Conservation (phyloP, 768 basidiomycete species). For the Phylloporus sp. region DNA sequence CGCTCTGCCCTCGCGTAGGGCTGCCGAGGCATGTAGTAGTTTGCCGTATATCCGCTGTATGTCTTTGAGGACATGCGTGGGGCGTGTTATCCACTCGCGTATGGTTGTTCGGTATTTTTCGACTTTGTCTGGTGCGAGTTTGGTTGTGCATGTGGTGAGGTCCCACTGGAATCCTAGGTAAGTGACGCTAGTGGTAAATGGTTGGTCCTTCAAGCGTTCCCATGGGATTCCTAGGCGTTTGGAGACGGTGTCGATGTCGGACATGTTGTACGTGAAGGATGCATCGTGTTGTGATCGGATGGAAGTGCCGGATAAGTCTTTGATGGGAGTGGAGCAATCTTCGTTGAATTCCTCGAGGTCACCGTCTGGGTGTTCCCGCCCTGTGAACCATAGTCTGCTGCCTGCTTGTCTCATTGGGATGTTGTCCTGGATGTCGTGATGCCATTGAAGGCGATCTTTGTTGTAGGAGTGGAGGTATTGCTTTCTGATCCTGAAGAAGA, state of each 20-base stretch:
- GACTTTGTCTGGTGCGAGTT: slow-evolving; percentile 25
- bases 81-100: background rate
- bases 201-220: slow-evolving; percentile 12
- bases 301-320: background rate
- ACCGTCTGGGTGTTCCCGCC: background rate
- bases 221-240: background rate
- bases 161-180: slow-evolving; percentile 37
- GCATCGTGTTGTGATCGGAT: background rate
- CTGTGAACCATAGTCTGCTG: background rate
- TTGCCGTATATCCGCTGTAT: slow-evolving; percentile 8
- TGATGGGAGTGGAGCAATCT: background rate
- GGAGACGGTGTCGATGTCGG: background rate
- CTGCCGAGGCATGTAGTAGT: slow-evolving; percentile 10
- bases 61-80: background rate
- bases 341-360: slow-evolving; percentile 5
- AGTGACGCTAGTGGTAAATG: background rate
- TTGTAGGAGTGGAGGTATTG: background rate
- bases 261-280: background rate
- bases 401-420: too few species aligned
- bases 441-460: too few species aligned
- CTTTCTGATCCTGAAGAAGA: background rate
- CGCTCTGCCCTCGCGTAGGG: slow-evolving; percentile 32
- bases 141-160: slow-evolving; percentile 15
- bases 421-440: too few species aligned
- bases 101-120: slow-evolving; percentile 10